These are phyloP conservation scores for Angophora floribunda DNA, from an alignment of 345 rosid species.

Conservation along the genomic window DNA sequence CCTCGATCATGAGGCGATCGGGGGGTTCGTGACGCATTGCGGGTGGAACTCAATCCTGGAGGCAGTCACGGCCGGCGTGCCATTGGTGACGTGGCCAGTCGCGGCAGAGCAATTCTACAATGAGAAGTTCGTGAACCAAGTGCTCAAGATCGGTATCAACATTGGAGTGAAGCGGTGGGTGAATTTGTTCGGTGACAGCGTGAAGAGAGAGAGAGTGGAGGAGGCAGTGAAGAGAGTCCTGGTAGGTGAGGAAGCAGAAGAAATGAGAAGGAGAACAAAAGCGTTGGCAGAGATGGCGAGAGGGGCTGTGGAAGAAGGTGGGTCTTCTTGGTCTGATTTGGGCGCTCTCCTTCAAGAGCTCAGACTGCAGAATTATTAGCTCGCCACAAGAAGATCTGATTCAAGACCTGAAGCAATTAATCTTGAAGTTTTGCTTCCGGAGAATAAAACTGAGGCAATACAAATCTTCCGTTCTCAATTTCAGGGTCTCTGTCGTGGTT, in stretches of 20 bases:
- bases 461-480: not conserved
- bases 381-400: not conserved
- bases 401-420: not conserved
- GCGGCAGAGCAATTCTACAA: conserved; percentile 26
- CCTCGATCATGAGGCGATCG: conserved; percentile 22
- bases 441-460: not conserved
- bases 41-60: conserved; percentile 33
- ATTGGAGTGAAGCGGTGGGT: conserved; percentile 10
- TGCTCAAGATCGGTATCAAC: conserved; percentile 7
- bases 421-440: not conserved
- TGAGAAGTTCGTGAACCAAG: conserved; percentile 18
- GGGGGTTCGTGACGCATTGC: conserved; percentile 31
- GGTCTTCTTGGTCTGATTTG: conserved; percentile 25
- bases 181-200: not conserved
- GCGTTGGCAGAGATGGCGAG: conserved; percentile 6
- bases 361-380: not conserved
- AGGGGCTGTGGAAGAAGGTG: conserved; percentile 28
- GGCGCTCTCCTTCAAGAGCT: conserved; percentile 8
- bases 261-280: conserved; percentile 14
- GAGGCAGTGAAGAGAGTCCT: conserved; percentile 12
- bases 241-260: conserved; percentile 30
- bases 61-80: conserved; percentile 13
- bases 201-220: conserved; percentile 10
- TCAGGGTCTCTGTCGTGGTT: not conserved
- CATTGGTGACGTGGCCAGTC: conserved; percentile 36